Evolutionary conservation across 257 asterid genomes (phyloP), one percentile per base, ranked within the genome.

Genomic region (Gentiana dahurica): DNA sequence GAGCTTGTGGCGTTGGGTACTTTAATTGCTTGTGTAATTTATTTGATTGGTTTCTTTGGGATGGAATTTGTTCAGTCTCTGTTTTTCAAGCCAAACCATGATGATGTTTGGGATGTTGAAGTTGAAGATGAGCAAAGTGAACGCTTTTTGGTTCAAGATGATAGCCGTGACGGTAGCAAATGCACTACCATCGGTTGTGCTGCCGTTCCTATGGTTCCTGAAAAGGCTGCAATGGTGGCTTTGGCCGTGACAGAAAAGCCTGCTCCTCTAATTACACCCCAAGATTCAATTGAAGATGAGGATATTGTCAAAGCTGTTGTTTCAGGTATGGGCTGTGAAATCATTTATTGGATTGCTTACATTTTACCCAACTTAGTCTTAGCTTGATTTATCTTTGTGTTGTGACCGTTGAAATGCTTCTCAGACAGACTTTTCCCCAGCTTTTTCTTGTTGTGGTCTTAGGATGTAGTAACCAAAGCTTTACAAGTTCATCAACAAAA

Each of bases 31-130:
- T 79, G 80, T 1, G 65, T 68, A 7, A 68, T 75, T 6, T 75
- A 79, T n/a, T 65, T 79, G 1, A 43, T 79, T 36, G 82, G 85
- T 0, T 75, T 79, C n/a, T 70, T 79, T 12, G 81, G 85, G 33
- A 67, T 79, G 1, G 85, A 69, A 3, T 72, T 79, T 43, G 85
- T 78, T 43, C 81, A 78, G 47, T 69, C 85, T n/a, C 56, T 75
- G 11, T 62, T 75, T 39, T 24, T 24, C 24, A 56, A 73, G 44
- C 60, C 82, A 12, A 62, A 63, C 2, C 54, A 49, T n/a, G 79
- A 66, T 7, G 24, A 24, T 24, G 59, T 12, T n/a, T 77, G 80
- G 80, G 84, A 71, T 12, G 58, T 68, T 8, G 84, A 78, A 2
- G 24, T 24, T 24, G 24, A 24, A 24, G 73, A 65, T 8, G 80